Evolutionary conservation across 768 basidiomycete species (phyloP), one percentile per base, ranked within the genome.

Genomic region (Mycena amicta): DNA sequence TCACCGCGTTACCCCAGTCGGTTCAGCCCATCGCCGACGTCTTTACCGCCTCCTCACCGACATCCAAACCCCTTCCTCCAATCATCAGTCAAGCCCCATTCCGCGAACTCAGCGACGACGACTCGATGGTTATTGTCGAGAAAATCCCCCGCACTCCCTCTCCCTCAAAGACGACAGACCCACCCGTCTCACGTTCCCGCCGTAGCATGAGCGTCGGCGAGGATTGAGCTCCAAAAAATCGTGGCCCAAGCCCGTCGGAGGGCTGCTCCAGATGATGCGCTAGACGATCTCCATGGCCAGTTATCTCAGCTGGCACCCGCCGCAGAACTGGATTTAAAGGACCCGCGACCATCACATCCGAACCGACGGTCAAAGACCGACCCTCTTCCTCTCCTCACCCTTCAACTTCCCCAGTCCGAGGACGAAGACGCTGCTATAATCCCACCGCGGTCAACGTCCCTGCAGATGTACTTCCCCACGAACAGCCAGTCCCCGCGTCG

Each of bases 171-270:
- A 66, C 68, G 11, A 63, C 71, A 16, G 68, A 68, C 43, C 68
- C 69, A 20, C 71, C 68, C 37, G 52, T 63, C 18, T 58, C 66
- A 50, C 70, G 69, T 61, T 86, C 88, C 64, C 82, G 88, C 63
- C 76, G 90, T 58, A 91, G 89, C 67, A 83, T 87, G 82, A 92
- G 90, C 63, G 83, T 89, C 52, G 82, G 87, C 51, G 84, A 89
- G 66, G 79, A n/a, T 80, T 5, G 88, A 89, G 37, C 64, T 82
- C 50, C 80, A 83, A 68, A 80, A 79, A 60, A 68, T 74, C 74
- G 23, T 71, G 74, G 5, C 75, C 79, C 25, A 63, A 74, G 39
- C 68, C 77, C 50, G 72, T 70, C 57, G 67, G 69, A 67, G 39
- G 22, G 15, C 49, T 29, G 28, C 23, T 20, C 37, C 37, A 47